Evolutionary conservation across 495 filamentous ascomycete genomes (phyloP).

Genomic region (Sordaria brevicollis): DNA sequence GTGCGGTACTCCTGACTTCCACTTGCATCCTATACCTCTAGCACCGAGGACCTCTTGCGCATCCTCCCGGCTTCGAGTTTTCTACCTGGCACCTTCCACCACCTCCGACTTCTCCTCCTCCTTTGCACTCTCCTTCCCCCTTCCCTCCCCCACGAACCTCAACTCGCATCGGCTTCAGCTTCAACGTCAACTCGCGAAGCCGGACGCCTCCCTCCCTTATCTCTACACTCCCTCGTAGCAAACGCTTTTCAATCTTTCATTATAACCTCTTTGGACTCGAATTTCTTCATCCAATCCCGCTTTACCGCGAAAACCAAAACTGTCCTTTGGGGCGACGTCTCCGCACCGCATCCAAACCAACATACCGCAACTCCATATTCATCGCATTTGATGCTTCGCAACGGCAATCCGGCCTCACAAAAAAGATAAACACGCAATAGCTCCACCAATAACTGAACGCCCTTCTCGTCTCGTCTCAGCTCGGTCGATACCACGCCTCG

Average conservation of each 20-base stretch:
- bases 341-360: slow-evolving; percentile 12
- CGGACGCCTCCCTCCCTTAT: slow-evolving; percentile 10
- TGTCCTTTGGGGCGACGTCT: slow-evolving; percentile 18
- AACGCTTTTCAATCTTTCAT: slow-evolving; percentile 25
- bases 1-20: neutral
- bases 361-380: neutral
- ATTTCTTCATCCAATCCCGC: slow-evolving; percentile 5
- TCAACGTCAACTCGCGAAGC: slow-evolving; percentile 1
- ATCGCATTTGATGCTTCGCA: neutral
- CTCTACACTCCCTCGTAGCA: slow-evolving; percentile 22
- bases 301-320: slow-evolving; percentile 1
- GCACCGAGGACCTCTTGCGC: neutral
- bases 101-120: slow-evolving; percentile 12
- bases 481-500: slow-evolving; percentile 3
- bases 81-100: neutral
- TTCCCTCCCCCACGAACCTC: neutral
- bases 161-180: slow-evolving; percentile 3
- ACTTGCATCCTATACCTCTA: no score
- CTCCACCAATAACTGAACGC: no score
- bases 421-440: neutral
- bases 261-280: slow-evolving; percentile 20
- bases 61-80: neutral
- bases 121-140: slow-evolving; percentile 19
- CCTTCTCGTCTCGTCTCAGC: slow-evolving; percentile 4
- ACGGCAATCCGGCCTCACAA: neutral